Evolutionary conservation across 1,284 basidiomycete genomes (phyloP), one percentile per base, ranked within the genome.

Genomic region (Mixia osmundae): DNA sequence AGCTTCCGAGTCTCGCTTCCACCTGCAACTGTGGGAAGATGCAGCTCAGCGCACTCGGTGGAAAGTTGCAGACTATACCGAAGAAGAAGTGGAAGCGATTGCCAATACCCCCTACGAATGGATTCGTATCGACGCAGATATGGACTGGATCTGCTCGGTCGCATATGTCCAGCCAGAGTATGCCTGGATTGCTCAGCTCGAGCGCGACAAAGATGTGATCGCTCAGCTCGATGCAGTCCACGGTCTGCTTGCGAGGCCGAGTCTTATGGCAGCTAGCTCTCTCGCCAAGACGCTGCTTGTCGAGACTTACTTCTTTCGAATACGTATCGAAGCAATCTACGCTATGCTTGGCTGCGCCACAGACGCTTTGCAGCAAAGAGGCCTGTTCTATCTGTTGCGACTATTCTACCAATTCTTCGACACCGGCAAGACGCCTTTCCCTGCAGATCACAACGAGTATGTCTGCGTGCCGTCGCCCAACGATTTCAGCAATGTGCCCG

Each of bases 101-200:
- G 72, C 72, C 42, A 80, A 76, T 28, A 85, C 85, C 43, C 85
- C 79, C 1, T 97, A 95, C 59, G 91, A 99, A 58, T 99, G 91
- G 91, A 97, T 99, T 46, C 67, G 91, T 41, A 80, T 97, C 63
- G 91, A 99, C 54, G 83, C 91, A 14, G 91, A 99, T 54, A 89
- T 91, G 57, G 89, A 97, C 59, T 99, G 91, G 91, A 77, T 97
- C 41, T 77, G 82, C 14, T 67, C 67, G 31, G 71, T 95, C 45
- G 73, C 75, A 42, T 94, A 95, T 49, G 77, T 87, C 39, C 89
- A 97, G 60, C 79, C 80, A 35, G 85, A 91, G 54, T 94, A 85
- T 58, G 95, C 94, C 77, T 99, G 89, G 89, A 78, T 94, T 33
- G 83, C 76, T 37, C 91, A 97, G 55, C 63, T 99, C 32, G 82